These are phyloP conservation scores for Lichtheimia hyalospora DNA, from an alignment of 371 early-diverging fungal genomes.

Conservation along the genomic window DNA sequence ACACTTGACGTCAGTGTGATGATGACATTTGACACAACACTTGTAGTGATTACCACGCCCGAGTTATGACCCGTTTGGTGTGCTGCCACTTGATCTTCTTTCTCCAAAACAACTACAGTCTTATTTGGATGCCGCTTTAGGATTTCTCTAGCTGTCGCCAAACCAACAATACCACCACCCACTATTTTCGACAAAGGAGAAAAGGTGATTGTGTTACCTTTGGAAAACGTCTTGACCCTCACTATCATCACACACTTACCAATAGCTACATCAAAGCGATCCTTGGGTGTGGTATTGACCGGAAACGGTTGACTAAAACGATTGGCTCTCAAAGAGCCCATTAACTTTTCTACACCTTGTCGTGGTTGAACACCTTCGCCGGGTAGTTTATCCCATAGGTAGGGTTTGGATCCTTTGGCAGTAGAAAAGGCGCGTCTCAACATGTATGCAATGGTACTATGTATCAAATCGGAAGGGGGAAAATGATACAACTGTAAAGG, in stretches of 20 bases:
- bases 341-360: conserved; percentile 24
- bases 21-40: not conserved
- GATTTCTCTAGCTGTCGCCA: conserved; percentile 49
- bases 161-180: conserved; percentile 49
- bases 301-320: conserved; percentile 20
- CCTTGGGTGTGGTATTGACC: conserved; percentile 15
- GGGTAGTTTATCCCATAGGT: conserved; percentile 30
- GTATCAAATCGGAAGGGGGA: not conserved
- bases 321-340: conserved; percentile 29
- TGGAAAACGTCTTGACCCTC: too few species aligned
- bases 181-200: conserved; percentile 14
- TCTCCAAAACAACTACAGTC: conserved; percentile 45
- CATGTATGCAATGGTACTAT: not conserved
- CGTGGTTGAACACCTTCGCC: conserved; percentile 30
- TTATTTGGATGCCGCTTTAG: conserved; percentile 38
- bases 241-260: conserved; percentile 8
- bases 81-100: conserved; percentile 42
- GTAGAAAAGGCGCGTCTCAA: not conserved
- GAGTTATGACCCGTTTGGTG: conserved; percentile 52
- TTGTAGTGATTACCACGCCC: conserved; percentile 29
- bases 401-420: not conserved
- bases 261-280: conserved; percentile 33
- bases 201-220: too few species aligned
- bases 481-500: not conserved
- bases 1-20: not conserved